Evolutionary conservation across 352 stramenopile species (phyloP).

Genomic region (Phytophthora cryptogea): DNA sequence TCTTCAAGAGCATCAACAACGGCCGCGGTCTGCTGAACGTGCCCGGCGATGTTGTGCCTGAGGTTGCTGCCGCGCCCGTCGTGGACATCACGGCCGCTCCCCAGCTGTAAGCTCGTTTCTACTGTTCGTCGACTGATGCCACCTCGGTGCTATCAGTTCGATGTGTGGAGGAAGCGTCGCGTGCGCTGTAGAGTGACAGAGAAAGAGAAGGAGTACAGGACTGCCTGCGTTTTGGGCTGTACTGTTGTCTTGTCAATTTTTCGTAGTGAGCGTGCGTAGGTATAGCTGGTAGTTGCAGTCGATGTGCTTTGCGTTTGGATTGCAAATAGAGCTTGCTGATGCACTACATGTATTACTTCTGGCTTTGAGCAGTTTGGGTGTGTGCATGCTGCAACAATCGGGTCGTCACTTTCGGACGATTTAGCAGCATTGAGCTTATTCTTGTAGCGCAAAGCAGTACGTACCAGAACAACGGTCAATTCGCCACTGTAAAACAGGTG

Average conservation of each 20-base stretch:
- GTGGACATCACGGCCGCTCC: slow-evolving; percentile 26
- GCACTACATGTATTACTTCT: slow-evolving; percentile 15
- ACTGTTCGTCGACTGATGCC: slow-evolving; percentile 12
- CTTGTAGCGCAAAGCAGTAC: too few species aligned
- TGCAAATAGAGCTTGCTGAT: slow-evolving; percentile 40
- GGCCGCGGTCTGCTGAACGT: slow-evolving; percentile 94
- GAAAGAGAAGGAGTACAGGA: slow-evolving; percentile 28
- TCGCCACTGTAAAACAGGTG: too few species aligned
- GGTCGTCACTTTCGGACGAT: too few species aligned
- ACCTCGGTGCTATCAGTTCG: slow-evolving; percentile 9
- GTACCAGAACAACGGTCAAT: too few species aligned
- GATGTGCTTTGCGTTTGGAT: slow-evolving; percentile 21
- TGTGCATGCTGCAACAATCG: too few species aligned
- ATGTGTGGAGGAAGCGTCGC: slow-evolving; percentile 13
- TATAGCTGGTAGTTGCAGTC: slow-evolving; percentile 33
- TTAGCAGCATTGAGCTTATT: too few species aligned
- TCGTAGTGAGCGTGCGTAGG: slow-evolving; percentile 32
- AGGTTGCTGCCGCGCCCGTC: slow-evolving; percentile 19
- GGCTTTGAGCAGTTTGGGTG: neutral
- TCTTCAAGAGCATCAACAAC: slow-evolving; percentile 98
- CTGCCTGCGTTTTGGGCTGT: slow-evolving; percentile 11
- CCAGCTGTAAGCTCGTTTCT: slow-evolving; percentile 34
- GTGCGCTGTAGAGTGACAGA: slow-evolving; percentile 31
- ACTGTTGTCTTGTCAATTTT: slow-evolving; percentile 35
- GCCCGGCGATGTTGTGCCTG: slow-evolving; percentile 35